Conservation (phyloP, 177 flowering plant species). For the Tripterygium wilfordii region DNA sequence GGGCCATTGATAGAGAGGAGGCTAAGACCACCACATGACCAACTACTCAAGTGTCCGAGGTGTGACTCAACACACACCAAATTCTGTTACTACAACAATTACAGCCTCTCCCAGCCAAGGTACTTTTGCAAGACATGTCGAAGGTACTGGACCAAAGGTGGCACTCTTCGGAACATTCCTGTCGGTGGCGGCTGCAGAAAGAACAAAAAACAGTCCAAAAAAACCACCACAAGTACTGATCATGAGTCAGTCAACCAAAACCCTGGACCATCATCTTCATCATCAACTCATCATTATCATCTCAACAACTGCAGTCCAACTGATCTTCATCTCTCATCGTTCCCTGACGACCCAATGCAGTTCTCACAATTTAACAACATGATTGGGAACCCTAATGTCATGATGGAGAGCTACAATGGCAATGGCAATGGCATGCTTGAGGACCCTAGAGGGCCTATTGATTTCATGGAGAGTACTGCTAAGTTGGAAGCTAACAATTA, state of each 20-base stretch:
- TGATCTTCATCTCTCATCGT: constrained; percentile 73
- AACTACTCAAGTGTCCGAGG: constrained; percentile 75
- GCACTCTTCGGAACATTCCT: constrained; percentile 82
- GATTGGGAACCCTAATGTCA: constrained; percentile 16
- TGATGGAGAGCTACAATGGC: constrained; percentile 30
- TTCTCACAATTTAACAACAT: constrained; percentile 33
- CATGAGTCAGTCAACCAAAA: constrained; percentile 11
- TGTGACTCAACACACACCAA: constrained; percentile 91
- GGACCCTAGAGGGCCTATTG: constrained; percentile 32
- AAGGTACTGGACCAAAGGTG: constrained; percentile 94
- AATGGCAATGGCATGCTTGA: constrained; percentile 23
- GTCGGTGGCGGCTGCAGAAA: constrained; percentile 91
- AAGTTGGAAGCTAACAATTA: constrained; percentile 29
- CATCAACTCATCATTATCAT: no score
- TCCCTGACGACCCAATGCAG: constrained; percentile 51
- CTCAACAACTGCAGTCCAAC: no score
- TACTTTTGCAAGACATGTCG: constrained; percentile 94
- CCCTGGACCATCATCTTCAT: constrained; percentile 7
- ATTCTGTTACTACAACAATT: constrained; percentile 92
- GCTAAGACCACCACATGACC: constrained; percentile 76
- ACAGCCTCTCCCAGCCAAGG: constrained; percentile 87
- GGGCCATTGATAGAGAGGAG: constrained; percentile 59
- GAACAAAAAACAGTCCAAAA: constrained; percentile 66
- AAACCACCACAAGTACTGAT: constrained; percentile 28
- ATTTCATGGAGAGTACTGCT: constrained; percentile 60